Percentiles rank a stretch among this genome's conserved stretches.
These are phyloP conservation scores for Saccharomycopsis capsularis DNA, from an alignment of 805 yeast species.

Conservation along the genomic window DNA sequence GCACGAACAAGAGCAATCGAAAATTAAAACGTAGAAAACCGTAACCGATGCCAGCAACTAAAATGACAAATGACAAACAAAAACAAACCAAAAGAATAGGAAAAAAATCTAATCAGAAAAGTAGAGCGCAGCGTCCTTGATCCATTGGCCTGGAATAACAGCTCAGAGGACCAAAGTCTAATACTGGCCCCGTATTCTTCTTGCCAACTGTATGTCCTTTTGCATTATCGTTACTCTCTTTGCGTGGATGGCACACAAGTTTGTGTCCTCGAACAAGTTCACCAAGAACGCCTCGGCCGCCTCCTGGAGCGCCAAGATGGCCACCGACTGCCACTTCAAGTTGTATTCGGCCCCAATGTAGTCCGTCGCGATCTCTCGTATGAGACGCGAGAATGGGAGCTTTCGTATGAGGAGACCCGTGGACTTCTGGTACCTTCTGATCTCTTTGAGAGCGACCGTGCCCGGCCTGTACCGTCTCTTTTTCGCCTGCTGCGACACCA, in stretches of 20 bases:
- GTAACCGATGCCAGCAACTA: too few relatives aligned
- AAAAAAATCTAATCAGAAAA: too few relatives aligned
- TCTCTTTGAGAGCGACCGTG: constrained; percentile 59
- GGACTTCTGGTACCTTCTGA: constrained; percentile 57
- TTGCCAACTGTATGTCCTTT: constrained; percentile 72
- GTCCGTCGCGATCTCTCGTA: constrained; percentile 58
- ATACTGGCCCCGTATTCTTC: constrained; percentile 56
- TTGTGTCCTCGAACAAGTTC: constrained; percentile 70
- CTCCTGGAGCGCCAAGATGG: constrained; percentile 71
- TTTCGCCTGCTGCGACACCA: constrained; percentile 10
- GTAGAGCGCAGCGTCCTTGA: too few relatives aligned
- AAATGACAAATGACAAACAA: too few relatives aligned
- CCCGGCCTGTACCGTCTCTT: constrained; percentile 54
- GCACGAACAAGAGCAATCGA: too few relatives aligned
- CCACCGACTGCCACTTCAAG: constrained; percentile 73
- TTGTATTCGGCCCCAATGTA: constrained; percentile 48
- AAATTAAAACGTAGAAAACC: too few relatives aligned
- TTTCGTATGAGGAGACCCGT: constrained; percentile 64
- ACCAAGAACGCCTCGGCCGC: constrained; percentile 75
- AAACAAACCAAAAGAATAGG: too few relatives aligned
- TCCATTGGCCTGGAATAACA: too few relatives aligned
- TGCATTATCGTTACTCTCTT: constrained; percentile 82
- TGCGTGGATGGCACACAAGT: constrained; percentile 70
- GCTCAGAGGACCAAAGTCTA: neutral
- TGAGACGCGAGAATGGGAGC: constrained; percentile 71